Percentiles rank a stretch among this genome's conserved stretches.
These are phyloP conservation scores for Trametes cingulata DNA, from an alignment of 768 basidiomycete genomes.

Conservation along the genomic window DNA sequence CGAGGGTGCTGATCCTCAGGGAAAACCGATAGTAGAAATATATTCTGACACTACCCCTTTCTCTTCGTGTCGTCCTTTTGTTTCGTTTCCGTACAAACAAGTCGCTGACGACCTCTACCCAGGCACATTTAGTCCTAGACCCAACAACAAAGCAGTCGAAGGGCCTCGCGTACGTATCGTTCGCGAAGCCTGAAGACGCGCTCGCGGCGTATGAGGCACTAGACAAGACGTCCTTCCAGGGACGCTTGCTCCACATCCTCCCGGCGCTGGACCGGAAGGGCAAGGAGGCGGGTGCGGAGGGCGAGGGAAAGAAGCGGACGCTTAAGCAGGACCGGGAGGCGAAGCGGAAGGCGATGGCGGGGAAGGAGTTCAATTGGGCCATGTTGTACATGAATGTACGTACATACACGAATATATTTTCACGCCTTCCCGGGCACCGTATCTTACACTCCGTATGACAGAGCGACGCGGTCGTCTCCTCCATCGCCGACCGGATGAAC, in stretches of 20 bases:
- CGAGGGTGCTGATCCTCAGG: slow-evolving; percentile 44
- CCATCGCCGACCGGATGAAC: slow-evolving; percentile 86
- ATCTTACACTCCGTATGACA: slow-evolving; percentile 36
- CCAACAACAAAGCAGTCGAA: slow-evolving; percentile 47
- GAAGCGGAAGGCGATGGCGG: slow-evolving; percentile 66
- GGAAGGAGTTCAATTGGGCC: slow-evolving; percentile 88
- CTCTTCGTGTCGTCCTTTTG: not conserved
- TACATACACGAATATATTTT: slow-evolving; percentile 35
- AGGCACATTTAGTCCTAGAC: slow-evolving; percentile 63
- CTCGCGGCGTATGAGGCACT: slow-evolving; percentile 73
- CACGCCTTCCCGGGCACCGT: slow-evolving; percentile 5
- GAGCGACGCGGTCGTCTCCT: slow-evolving; percentile 93
- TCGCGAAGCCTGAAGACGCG: slow-evolving; percentile 46
- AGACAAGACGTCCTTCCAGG: slow-evolving; percentile 87
- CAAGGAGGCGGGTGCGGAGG: slow-evolving; percentile 45
- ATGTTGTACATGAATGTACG: slow-evolving; percentile 98
- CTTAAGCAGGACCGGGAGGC: slow-evolving; percentile 60
- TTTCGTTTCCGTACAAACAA: not conserved
- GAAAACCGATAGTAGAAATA: slow-evolving; percentile 64
- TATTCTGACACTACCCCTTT: slow-evolving; percentile 33
- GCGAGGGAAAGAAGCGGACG: slow-evolving; percentile 45
- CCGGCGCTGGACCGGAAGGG: slow-evolving; percentile 74
- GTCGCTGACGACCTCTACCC: slow-evolving; percentile 12
- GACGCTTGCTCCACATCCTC: slow-evolving; percentile 87
- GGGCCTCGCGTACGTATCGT: slow-evolving; percentile 66